A percentile compares a stretch with the other conserved stretches of the same genome.
Evolutionary conservation across 2,329 filamentous ascomycete genomes (phyloP).

Genomic region (Sarocladium kiliense): DNA sequence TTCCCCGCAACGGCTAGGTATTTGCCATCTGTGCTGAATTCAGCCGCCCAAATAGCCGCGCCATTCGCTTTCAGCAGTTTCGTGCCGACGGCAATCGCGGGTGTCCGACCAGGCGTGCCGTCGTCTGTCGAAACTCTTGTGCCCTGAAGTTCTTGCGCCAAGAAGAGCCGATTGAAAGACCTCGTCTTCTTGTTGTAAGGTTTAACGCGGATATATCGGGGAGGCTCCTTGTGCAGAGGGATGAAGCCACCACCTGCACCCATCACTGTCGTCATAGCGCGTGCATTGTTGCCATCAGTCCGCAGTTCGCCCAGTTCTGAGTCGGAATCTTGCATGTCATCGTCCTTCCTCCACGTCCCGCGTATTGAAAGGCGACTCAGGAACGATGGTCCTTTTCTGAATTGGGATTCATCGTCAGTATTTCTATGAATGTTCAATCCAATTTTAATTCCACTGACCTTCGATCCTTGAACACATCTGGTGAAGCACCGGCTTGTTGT

Average conservation of each 20-base stretch:
- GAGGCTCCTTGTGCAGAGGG: slow-evolving; percentile 81
- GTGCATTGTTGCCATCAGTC: slow-evolving; percentile 75
- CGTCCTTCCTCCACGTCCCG: slow-evolving; percentile 67
- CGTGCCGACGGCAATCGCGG: slow-evolving; percentile 32
- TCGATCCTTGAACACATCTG: slow-evolving; percentile 54
- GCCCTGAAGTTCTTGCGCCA: slow-evolving; percentile 82
- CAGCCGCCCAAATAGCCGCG: slow-evolving; percentile 86
- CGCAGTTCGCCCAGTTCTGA: slow-evolving; percentile 65
- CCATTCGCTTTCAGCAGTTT: slow-evolving; percentile 44
- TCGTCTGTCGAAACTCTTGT: slow-evolving; percentile 34
- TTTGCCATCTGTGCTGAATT: slow-evolving; percentile 87
- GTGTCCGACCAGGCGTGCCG: slow-evolving; percentile 22
- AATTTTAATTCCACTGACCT: slow-evolving; percentile 41
- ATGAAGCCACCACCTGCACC: slow-evolving; percentile 67
- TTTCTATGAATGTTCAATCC: neutral
- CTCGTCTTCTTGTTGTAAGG: slow-evolving; percentile 73
- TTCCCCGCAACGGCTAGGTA: slow-evolving; percentile 91
- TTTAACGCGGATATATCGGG: slow-evolving; percentile 83
- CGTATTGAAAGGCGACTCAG: slow-evolving; percentile 75
- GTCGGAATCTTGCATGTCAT: slow-evolving; percentile 54
- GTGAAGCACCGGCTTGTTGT: slow-evolving; percentile 30
- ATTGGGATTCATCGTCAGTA: neutral
- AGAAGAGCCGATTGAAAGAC: slow-evolving; percentile 82
- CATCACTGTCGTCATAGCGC: slow-evolving; percentile 73
- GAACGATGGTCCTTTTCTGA: slow-evolving; percentile 82